Evolutionary conservation across 2,329 filamentous ascomycete species (phyloP), one percentile per base, ranked within the genome.

Genomic region (Aspergillus tamarii): DNA sequence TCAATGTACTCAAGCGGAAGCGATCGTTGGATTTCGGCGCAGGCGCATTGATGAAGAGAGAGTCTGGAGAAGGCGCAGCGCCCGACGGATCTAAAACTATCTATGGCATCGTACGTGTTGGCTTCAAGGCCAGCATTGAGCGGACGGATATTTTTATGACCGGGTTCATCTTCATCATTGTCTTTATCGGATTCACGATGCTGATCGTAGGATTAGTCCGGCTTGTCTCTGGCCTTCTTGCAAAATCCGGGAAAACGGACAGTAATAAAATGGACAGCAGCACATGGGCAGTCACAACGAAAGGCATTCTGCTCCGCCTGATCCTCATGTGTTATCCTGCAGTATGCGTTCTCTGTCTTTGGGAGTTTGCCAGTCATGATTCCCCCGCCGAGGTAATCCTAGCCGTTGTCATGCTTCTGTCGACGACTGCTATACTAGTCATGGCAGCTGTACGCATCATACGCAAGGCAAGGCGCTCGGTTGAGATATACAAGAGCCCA

Each of bases 71-170:
- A 70, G 53, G 71, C 32, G 3, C 23, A 23, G 32, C 52, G n/a
- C 52, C 52, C n/a, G 52, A 48, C 4, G 39, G 74, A 46, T 74
- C 75, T 16, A 69, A 85, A 62, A 79, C 85, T 59, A 89, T 97
- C 46, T 89, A 86, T 62, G 94, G 94, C 66, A 96, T 97, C 66
- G 87, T 95, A 73, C 90, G 94, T 77, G 93, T 96, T 45, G 93
- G 92, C 34, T 97, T 96, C 84, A 87, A 88, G 67, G 90, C 91
- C 43, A 84, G 84, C 62, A 97, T 97, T 67, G 94, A 97, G 79
- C 84, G 87, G 1, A 95, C 93, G 67, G 97, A 98, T 80, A 87
- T 97, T 70, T 97, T 97, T 84, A 85, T 97, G 83, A 97, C 94
- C 1, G 92, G 93, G 46, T 84, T 97, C 59, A 88, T 89, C 69